Base-by-base conservation (phyloP, 352 stramenopile genomes). In the Globisporangium carolinianum region DNA sequence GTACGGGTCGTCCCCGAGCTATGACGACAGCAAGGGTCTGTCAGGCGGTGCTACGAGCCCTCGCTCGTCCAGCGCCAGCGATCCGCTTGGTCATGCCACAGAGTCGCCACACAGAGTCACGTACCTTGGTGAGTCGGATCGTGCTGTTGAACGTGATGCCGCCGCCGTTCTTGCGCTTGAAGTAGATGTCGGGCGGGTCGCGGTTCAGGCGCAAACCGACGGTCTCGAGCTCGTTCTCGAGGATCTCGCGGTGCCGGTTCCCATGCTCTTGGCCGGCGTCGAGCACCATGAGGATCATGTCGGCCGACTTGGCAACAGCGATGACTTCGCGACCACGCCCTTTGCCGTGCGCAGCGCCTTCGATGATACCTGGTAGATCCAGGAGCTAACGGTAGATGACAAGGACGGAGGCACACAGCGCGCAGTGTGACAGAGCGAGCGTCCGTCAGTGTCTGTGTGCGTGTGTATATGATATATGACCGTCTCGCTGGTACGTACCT, bases 361-460 rank as follows among this genome's bases (percentile, higher is more conserved):
- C 97, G 75, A 99, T 99, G 71, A 99, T 99, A 86, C 97, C 97
- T 2, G 97, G 97, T 52, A 99, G 77, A 97, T 99, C 97, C 47
- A 99, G 76, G 43, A 99, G 77, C 84, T 90, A 57, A 7, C 36
- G 9, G 38, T 54, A 14, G 24, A 18, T 10, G 43, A 39, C 3
- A 35, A 41, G 8, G 18, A 45, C 51, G 17, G n/a, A 39, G 37
- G 24, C 24, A 24, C 24, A 24, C 24, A 24, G 24, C 24, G 24
- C 24, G 1, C 24, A 24, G 24, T 24, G 24, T 24, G 24, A 24
- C 24, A 24, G 24, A 24, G 24, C 24, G 24, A 24, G 24, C 24
- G 24, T 24, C 24, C 24, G 24, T 24, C 24, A 24, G 24, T 24
- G 24, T 24, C 24, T 24, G 24, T 24, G 24, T 24, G 24, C 24